A percentile compares a stretch with the other conserved stretches of the same genome.
Evolutionary conservation across 192 early-diverging fungal genomes (phyloP).

Genomic region (Podila minutissima): DNA sequence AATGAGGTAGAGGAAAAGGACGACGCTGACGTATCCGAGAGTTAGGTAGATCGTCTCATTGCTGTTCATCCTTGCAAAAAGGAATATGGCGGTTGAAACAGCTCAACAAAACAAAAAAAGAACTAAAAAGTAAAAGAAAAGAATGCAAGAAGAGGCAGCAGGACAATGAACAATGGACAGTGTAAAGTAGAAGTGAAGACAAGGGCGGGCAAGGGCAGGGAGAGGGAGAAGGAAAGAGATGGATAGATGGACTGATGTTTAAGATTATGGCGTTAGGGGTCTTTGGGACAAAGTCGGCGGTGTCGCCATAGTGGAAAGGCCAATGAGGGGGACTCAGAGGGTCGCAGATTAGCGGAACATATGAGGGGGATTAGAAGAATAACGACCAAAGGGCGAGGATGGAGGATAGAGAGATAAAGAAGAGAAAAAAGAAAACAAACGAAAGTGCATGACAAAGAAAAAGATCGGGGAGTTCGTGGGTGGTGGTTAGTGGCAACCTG

Average conservation of each 20-base stretch:
- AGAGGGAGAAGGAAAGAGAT: neutral
- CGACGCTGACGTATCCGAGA: slow-evolving; percentile 33
- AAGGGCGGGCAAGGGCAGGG: neutral
- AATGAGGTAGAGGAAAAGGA: slow-evolving; percentile 19
- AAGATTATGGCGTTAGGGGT: too few relatives aligned
- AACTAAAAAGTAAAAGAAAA: too few relatives aligned
- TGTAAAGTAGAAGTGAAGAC: too few relatives aligned
- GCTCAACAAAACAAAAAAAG: too few relatives aligned
- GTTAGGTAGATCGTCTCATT: slow-evolving; percentile 10
- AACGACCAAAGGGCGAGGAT: neutral
- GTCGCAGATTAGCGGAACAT: neutral
- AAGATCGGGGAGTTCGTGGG: neutral
- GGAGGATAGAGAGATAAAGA: neutral
- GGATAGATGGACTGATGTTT: too few relatives aligned
- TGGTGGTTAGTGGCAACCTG: too few relatives aligned
- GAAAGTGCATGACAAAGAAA: neutral
- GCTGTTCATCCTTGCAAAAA: slow-evolving; percentile 3
- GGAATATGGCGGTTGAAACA: neutral
- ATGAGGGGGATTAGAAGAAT: neutral
- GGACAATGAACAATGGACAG: neutral
- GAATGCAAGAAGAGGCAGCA: neutral
- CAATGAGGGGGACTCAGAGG: neutral
- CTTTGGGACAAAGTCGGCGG: too few relatives aligned
- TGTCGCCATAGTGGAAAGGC: too few relatives aligned
- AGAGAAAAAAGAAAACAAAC: neutral